phyloP scores from a whole-genome alignment of 139 green algal genomes.

The Limnomonas spitsbergensis region DNA sequence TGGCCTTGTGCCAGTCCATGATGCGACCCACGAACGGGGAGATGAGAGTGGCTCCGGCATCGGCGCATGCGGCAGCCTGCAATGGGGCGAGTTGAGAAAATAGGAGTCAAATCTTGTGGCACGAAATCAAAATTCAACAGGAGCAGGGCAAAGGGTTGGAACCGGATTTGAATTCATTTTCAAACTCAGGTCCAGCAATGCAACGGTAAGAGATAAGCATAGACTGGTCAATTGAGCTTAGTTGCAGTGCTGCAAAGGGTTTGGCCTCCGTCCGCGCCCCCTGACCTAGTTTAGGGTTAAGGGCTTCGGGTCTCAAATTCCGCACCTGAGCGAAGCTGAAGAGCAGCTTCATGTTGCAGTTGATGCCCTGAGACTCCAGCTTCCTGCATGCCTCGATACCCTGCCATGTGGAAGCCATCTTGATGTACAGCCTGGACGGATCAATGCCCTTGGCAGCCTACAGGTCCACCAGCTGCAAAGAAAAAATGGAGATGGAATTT shows the following conservation, averaged over 20 bases:
- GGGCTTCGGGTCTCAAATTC: no score
- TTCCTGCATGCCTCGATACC: conserved; percentile 78
- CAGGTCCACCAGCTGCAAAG: conserved; percentile 63
- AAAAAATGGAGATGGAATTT: not conserved
- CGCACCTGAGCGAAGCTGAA: conserved; percentile 83
- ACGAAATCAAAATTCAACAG: not conserved
- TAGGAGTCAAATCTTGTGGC: not conserved
- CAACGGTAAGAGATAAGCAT: no score
- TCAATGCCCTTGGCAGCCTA: conserved; percentile 59
- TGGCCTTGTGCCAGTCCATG: conserved; percentile 78
- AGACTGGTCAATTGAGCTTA: no score
- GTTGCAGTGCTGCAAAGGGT: no score
- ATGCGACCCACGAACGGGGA: conserved; percentile 90
- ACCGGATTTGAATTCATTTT: no score
- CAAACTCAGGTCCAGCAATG: no score
- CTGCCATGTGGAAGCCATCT: conserved; percentile 84
- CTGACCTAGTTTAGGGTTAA: no score
- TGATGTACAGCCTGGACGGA: conserved; percentile 61
- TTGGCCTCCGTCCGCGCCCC: no score
- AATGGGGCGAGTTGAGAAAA: conserved; percentile 12
- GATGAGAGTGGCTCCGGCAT: conserved; percentile 80
- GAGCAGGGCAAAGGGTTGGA: no score
- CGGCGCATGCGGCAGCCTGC: conserved; percentile 78
- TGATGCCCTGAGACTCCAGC: conserved; percentile 79
- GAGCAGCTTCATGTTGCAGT: conserved; percentile 90